Percentiles rank a stretch among this genome's conserved stretches.
phyloP scores from a whole-genome alignment of 2,329 filamentous ascomycete genomes.

The Aureobasidium vineae region DNA sequence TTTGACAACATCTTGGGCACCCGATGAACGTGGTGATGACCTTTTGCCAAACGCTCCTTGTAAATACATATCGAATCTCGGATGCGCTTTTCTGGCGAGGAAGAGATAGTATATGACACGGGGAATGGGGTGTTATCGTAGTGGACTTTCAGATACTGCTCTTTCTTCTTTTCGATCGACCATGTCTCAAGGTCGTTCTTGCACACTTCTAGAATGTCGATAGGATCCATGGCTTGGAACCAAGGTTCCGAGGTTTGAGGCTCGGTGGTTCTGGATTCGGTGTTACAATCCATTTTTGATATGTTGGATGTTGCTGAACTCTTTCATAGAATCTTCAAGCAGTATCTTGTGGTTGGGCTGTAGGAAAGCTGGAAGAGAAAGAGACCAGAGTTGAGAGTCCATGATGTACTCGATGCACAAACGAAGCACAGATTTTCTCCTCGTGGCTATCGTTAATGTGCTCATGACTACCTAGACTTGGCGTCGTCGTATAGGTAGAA shows the following conservation, averaged over 20 bases:
- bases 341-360: background rate
- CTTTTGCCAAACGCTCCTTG: background rate
- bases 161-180: background rate
- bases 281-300: background rate
- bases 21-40: background rate
- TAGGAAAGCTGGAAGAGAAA: background rate
- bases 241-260: background rate
- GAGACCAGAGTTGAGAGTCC: background rate
- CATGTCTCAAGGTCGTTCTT: background rate
- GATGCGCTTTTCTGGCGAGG: background rate
- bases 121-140: background rate
- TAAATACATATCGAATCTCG: background rate
- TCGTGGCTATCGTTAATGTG: background rate
- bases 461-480: background rate
- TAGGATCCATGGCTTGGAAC: constrained; percentile 1
- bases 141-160: background rate
- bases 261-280: background rate
- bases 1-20: background rate
- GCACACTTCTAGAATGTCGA: background rate
- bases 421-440: background rate
- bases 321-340: background rate
- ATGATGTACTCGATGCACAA: background rate
- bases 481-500: background rate
- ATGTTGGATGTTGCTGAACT: background rate
- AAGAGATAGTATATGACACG: background rate